phyloP scores from a whole-genome alignment of 2,329 filamentous ascomycete genomes.

The Annulohypoxylon truncatum region DNA sequence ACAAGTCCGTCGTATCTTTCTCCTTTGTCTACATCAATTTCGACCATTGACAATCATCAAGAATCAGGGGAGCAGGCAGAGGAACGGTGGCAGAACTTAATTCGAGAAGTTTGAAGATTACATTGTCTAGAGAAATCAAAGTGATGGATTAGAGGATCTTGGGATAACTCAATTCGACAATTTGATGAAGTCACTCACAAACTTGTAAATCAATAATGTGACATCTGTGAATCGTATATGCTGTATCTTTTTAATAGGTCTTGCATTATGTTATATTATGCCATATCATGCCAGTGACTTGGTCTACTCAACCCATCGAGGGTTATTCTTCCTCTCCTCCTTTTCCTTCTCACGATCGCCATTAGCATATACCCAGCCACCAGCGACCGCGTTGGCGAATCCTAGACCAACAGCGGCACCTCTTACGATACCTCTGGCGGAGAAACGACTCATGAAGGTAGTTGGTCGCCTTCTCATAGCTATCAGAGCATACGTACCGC shows the following conservation, averaged over 20 bases:
- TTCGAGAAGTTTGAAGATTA: not conserved
- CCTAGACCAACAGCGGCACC: conserved; percentile 63
- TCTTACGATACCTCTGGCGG: conserved; percentile 62
- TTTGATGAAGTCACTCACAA: not conserved
- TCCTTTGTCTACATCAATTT: conserved; percentile 6
- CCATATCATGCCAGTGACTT: not conserved
- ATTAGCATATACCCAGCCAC: conserved; percentile 63
- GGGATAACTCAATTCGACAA: not conserved
- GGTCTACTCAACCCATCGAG: conserved; percentile 61
- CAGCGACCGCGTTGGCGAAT: conserved; percentile 60
- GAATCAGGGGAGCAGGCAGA: not conserved
- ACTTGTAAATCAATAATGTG: not conserved
- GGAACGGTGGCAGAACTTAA: not conserved
- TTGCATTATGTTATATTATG: no score
- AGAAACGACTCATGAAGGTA: conserved; percentile 53
- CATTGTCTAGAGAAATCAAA: not conserved
- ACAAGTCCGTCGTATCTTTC: conserved; percentile 2
- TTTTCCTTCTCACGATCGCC: conserved; percentile 64
- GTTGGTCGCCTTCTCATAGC: conserved; percentile 60
- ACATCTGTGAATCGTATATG: not conserved
- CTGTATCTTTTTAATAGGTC: not conserved
- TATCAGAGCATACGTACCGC: conserved; percentile 67
- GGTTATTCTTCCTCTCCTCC: conserved; percentile 59
- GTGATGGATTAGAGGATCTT: not conserved
- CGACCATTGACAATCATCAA: not conserved